Percentiles rank a stretch among this genome's conserved stretches.
Conservation (phyloP, 2,329 filamentous ascomycete genomes). For the Aspergillus proliferans region DNA sequence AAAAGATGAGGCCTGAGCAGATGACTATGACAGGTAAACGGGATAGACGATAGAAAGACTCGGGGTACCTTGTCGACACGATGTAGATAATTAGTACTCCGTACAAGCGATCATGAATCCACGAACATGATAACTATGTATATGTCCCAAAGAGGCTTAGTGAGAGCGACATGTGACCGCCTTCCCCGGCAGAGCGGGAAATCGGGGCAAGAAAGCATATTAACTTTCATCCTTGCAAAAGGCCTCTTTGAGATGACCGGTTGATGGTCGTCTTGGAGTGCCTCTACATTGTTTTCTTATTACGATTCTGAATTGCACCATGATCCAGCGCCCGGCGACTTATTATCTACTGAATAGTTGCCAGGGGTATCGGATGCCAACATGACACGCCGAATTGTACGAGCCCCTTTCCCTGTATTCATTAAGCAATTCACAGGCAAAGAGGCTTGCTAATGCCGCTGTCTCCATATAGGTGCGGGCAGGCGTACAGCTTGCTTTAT, state of each 20-base stretch:
- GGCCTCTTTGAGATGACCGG: slow-evolving; percentile 27
- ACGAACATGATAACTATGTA: too few species aligned
- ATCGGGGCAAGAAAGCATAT: background rate
- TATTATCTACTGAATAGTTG: slow-evolving; percentile 21
- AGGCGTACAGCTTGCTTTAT: slow-evolving; percentile 65
- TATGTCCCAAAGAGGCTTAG: background rate
- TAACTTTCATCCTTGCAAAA: slow-evolving; percentile 8
- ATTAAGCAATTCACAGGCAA: background rate
- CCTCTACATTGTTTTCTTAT: slow-evolving; percentile 7
- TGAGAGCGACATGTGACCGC: slow-evolving; percentile 19
- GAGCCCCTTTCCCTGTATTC: slow-evolving; percentile 6
- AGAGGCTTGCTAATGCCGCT: background rate
- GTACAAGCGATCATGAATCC: too few species aligned
- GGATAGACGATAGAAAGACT: background rate
- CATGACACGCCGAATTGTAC: slow-evolving; percentile 41
- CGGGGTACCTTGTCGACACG: too few species aligned
- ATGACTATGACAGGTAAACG: background rate
- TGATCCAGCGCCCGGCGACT: slow-evolving; percentile 25
- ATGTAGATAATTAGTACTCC: background rate
- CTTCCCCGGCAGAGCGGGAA: slow-evolving; percentile 11
- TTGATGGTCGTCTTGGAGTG: slow-evolving; percentile 20
- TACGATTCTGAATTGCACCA: slow-evolving; percentile 20
- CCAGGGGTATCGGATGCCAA: slow-evolving; percentile 26
- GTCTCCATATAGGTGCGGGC: slow-evolving; percentile 50
- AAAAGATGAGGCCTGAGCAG: background rate